Evolutionary conservation across 768 basidiomycete genomes (phyloP).

Genomic region (Pisolithus tinctorius): DNA sequence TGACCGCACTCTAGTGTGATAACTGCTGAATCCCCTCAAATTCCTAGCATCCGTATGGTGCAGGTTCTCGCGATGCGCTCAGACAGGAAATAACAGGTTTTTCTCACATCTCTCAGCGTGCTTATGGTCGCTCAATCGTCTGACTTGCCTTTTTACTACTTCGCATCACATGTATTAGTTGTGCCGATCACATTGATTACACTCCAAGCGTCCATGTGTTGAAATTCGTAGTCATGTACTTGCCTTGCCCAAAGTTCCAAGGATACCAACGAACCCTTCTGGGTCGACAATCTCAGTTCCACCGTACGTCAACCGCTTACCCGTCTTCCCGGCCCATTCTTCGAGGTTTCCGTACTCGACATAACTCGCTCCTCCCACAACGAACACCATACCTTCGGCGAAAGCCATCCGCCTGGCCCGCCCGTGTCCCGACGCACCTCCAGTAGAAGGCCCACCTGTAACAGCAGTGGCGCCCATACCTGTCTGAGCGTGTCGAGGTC

Average conservation of each 20-base stretch:
- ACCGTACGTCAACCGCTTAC: constrained; percentile 87
- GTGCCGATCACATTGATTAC: constrained; percentile 20
- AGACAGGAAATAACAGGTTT: constrained; percentile 35
- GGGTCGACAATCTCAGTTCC: constrained; percentile 95
- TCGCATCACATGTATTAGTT: neutral
- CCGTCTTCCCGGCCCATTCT: constrained; percentile 83
- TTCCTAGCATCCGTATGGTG: constrained; percentile 64
- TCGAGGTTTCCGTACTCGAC: constrained; percentile 96
- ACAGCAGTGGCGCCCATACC: constrained; percentile 42
- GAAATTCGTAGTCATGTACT: constrained; percentile 15
- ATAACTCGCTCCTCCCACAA: constrained; percentile 95
- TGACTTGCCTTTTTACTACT: neutral
- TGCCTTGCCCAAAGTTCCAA: constrained; percentile 57
- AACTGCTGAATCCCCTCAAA: constrained; percentile 6
- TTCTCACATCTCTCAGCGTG: neutral
- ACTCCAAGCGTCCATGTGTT: constrained; percentile 1
- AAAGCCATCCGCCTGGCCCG: constrained; percentile 66
- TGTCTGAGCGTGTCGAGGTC: constrained; percentile 46
- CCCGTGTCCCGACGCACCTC: constrained; percentile 25
- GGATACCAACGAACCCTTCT: constrained; percentile 66
- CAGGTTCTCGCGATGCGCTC: constrained; percentile 68
- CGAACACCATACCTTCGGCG: constrained; percentile 82
- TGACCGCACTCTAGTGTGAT: neutral
- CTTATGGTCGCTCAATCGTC: constrained; percentile 17
- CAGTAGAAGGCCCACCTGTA: constrained; percentile 39